A percentile compares a stretch with the other conserved stretches of the same genome.
Evolutionary conservation across 2,329 filamentous ascomycete genomes (phyloP).

Genomic region (Fusarium sp.): DNA sequence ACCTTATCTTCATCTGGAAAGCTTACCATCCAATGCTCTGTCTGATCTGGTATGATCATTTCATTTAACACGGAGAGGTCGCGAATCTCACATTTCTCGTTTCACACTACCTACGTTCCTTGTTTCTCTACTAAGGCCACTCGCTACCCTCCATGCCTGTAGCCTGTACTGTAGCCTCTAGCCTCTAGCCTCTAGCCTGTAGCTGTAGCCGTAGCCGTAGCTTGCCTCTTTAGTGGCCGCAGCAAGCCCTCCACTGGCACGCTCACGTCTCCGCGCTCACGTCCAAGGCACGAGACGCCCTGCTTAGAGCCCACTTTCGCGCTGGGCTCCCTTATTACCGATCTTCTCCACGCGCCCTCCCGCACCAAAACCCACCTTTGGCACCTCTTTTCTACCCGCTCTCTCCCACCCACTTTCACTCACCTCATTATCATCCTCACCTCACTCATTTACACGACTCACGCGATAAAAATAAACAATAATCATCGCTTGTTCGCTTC

Average conservation of each 20-base stretch:
- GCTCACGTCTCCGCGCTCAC: slow-evolving; percentile 22
- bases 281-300: slow-evolving; percentile 35
- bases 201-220: slow-evolving; percentile 1
- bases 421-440: slow-evolving; percentile 6
- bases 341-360: slow-evolving; percentile 41
- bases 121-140: too few relatives aligned
- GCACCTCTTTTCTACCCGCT: slow-evolving; percentile 41
- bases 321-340: slow-evolving; percentile 40
- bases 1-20: neutral
- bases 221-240: slow-evolving; percentile 10
- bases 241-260: neutral
- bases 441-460: slow-evolving; percentile 31
- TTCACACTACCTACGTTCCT: slow-evolving; percentile 3
- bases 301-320: slow-evolving; percentile 22
- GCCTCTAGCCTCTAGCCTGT: too few relatives aligned
- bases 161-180: neutral
- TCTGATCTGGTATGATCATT: neutral
- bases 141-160: too few relatives aligned
- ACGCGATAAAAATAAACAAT: slow-evolving; percentile 38
- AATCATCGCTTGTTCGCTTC: neutral
- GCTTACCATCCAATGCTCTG: neutral
- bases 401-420: slow-evolving; percentile 37
- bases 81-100: slow-evolving; percentile 21
- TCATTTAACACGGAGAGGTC: slow-evolving; percentile 14
- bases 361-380: slow-evolving; percentile 40